Evolutionary conservation across 2,329 filamentous ascomycete genomes (phyloP), one percentile per base, ranked within the genome.

Genomic region (Dactylella cylindrospora): DNA sequence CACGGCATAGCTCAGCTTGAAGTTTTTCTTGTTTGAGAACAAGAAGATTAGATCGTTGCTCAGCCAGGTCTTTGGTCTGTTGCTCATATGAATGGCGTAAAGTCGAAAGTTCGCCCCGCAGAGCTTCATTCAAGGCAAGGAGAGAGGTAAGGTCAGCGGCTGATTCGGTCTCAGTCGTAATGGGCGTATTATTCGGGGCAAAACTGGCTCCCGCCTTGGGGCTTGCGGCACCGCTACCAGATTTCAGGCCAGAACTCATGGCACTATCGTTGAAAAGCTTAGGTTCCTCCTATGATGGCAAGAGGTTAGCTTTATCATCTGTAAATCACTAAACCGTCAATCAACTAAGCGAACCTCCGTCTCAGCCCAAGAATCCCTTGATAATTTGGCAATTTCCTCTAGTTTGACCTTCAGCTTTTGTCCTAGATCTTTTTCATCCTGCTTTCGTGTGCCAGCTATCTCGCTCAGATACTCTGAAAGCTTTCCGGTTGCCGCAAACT

Each of bases 1-100:
- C 45, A 3, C 45, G 31, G 9, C 13, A 45, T 12, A 51, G 45
- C 15, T 46, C 38, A 2, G 54, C 46, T 13, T 60, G 54, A 23
- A 45, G 17, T 35, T 60, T 60, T 17, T 60, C 54, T 19, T 29
- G 25, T n/a, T 60, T 40, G 5, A 51, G 6, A n/a, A 23, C 20
- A 15, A 51, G 29, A 12, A 51, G 13, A 4, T 47, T 28, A 10
- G 36, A 29, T 26, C 40, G 51, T 7, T 60, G 26, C 2, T 43
- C 39, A 2, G 22, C 19, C 12, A 52, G 3, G 3, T 50, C 45
- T 12, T 59, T 51, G 1, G 15, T 26, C 28, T 35, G 32, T 20
- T 52, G 12, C 28, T 52, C 54, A n/a, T 10, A 12, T 12, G 10
- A 10, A 17, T 39, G 7, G 3, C 32, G 39, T 13, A 46, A 15